phyloP scores from a whole-genome alignment of 75 land plant species.

The Adiantum capillusveneris region DNA sequence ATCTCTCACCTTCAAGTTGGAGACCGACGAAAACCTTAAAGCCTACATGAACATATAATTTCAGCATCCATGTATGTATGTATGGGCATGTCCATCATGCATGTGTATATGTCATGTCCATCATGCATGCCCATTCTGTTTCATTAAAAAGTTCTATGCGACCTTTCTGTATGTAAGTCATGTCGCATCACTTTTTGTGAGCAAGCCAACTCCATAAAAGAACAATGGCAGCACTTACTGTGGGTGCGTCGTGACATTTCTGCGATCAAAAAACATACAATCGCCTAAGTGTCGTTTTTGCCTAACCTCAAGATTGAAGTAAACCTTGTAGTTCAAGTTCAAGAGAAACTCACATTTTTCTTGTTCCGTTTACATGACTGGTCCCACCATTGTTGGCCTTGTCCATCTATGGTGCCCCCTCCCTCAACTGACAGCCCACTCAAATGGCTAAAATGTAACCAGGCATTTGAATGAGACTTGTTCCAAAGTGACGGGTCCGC shows the following conservation, averaged over 20 bases:
- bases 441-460: conserved; percentile 63
- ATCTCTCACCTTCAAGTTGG: conserved; percentile 37
- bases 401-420: conserved; percentile 68
- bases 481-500: conserved; percentile 58
- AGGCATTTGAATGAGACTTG: conserved; percentile 35
- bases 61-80: no score
- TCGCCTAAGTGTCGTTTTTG: no score
- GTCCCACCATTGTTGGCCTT: conserved; percentile 89
- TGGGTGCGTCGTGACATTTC: conserved; percentile 55
- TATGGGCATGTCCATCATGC: no score
- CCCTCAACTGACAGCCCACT: conserved; percentile 60
- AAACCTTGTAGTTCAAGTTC: no score
- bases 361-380: conserved; percentile 72
- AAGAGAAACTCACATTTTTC: conserved; percentile 45
- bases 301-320: no score
- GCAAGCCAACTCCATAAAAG: no score
- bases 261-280: conserved; percentile 17
- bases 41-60: conserved; percentile 35
- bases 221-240: conserved; percentile 28
- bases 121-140: no score
- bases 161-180: no score
- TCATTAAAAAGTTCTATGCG: no score
- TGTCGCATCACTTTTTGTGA: no score
- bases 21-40: conserved; percentile 19
- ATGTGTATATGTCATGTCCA: no score